Percentiles rank a stretch among this genome's conserved stretches.
These are phyloP conservation scores for Colletotrichum sp. DNA, from an alignment of 2,329 filamentous ascomycete species.

Conservation along the genomic window DNA sequence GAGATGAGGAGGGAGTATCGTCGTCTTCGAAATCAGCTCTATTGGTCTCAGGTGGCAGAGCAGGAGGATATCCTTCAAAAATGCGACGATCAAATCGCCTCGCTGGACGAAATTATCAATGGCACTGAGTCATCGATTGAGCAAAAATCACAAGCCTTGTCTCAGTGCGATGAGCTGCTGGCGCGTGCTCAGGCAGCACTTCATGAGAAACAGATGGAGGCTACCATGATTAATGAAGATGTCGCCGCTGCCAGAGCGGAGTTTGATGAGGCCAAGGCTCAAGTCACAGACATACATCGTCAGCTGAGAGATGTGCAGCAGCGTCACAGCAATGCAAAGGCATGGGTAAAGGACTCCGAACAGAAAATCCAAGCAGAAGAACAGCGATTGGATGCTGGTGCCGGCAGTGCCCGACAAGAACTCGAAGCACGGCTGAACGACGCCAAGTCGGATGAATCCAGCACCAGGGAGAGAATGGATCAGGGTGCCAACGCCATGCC, in stretches of 20 bases:
- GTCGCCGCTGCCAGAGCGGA: conserved; percentile 30
- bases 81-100: conserved; percentile 28
- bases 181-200: background rate
- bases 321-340: conserved; percentile 59
- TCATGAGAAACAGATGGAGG: background rate
- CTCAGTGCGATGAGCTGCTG: conserved; percentile 10
- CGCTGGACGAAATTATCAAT: conserved; percentile 39
- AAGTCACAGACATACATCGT: conserved; percentile 62
- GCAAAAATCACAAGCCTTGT: conserved; percentile 43
- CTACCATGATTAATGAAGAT: background rate
- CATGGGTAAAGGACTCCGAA: conserved; percentile 50
- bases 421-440: conserved; percentile 33
- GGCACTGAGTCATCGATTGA: conserved; percentile 48
- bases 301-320: conserved; percentile 66
- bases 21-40: conserved; percentile 68
- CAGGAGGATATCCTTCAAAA: conserved; percentile 64
- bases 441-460: conserved; percentile 24
- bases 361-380: conserved; percentile 60
- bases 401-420: conserved; percentile 69
- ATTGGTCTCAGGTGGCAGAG: conserved; percentile 87
- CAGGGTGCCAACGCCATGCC: background rate
- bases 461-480: conserved; percentile 16
- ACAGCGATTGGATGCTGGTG: conserved; percentile 67
- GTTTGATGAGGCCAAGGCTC: conserved; percentile 57
- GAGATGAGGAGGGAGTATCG: conserved; percentile 60